These are phyloP conservation scores for Peribolospora baueri DNA, from an alignment of 768 basidiomycete species.

Conservation along the genomic window DNA sequence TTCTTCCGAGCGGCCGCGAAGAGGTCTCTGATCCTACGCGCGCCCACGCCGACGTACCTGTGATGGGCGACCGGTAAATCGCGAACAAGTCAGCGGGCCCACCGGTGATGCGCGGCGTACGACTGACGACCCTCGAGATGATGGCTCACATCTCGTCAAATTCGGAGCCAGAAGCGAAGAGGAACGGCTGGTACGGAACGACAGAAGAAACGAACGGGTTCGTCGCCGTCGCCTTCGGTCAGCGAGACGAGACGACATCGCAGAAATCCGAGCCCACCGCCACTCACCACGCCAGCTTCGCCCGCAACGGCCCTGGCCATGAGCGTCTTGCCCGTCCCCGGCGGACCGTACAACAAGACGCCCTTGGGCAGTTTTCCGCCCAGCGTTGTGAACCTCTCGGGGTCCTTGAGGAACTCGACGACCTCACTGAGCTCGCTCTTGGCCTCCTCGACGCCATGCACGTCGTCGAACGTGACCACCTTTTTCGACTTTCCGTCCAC, in stretches of 20 bases:
- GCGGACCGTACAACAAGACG: constrained; percentile 34
- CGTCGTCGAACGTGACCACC: constrained; percentile 72
- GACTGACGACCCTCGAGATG: background rate
- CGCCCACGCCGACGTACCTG: constrained; percentile 46
- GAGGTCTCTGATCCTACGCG: constrained; percentile 81
- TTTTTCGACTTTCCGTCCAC: constrained; percentile 19
- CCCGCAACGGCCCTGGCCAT: constrained; percentile 92
- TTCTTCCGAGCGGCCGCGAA: constrained; percentile 84
- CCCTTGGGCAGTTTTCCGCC: constrained; percentile 91
- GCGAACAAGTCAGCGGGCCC: no score
- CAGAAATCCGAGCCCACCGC: background rate
- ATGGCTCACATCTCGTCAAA: constrained; percentile 73
- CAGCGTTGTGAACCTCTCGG: constrained; percentile 61
- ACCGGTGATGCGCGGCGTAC: no score
- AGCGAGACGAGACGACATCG: background rate
- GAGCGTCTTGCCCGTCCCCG: constrained; percentile 77
- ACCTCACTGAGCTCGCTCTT: constrained; percentile 33
- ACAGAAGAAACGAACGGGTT: background rate
- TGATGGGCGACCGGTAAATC: no score
- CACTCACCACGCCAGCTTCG: constrained; percentile 57
- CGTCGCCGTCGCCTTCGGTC: background rate
- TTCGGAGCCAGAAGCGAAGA: constrained; percentile 86
- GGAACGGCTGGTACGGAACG: constrained; percentile 36
- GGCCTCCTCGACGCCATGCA: constrained; percentile 92
- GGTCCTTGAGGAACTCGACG: constrained; percentile 85